Base-by-base conservation (phyloP, 805 yeast genomes). In the Saturnispora ahearnii region DNA sequence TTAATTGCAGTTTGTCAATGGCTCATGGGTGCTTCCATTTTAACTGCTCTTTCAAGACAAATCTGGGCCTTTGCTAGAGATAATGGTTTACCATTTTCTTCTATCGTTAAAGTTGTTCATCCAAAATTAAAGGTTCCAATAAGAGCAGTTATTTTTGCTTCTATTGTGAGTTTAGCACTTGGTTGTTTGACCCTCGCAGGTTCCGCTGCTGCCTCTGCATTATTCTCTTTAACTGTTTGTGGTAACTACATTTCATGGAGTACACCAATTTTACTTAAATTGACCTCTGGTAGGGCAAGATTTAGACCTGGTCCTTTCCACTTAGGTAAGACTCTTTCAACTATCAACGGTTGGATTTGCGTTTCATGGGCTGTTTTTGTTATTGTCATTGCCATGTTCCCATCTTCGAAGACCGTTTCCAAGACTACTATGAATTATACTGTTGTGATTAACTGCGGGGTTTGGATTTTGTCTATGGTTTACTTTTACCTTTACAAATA, bases 1-100 rank as follows among this genome's bases (percentile, higher is more conserved):
- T 61, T 76, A 51, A 74, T 78, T 15, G 62, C 73, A 32, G 59
- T 74, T 37, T 59, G 71, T 11, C 68, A 74, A 24, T 74, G 66
- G 55, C 70, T 71, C 57, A 77, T 76, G 80, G 78, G 78, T 53
- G 72, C 78, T n/a, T 73, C 83, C 58, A 73, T 79, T 77, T 71
- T 79, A 51, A 80, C 86, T 2, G 82, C 84, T 9, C 77, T 84
- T n/a, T 54, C 73, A 82, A 71, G 87, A 59, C 85, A 80, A 45
- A 73, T 83, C 24, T 82, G 70, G 59, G 80, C 87, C 4, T 82
- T 81, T 62, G 74, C 87, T 1, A 73, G 88, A 62, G 88, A 82
- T 62, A 80, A 81, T 9, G 72, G 81, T 55, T 77, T 82, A 65
- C 87, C 87, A n/a, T 66, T 72, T 22, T 77, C 84, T 12, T 64